phyloP scores from a whole-genome alignment of 495 filamentous ascomycete genomes.

The Hypoxylon cercidicola region DNA sequence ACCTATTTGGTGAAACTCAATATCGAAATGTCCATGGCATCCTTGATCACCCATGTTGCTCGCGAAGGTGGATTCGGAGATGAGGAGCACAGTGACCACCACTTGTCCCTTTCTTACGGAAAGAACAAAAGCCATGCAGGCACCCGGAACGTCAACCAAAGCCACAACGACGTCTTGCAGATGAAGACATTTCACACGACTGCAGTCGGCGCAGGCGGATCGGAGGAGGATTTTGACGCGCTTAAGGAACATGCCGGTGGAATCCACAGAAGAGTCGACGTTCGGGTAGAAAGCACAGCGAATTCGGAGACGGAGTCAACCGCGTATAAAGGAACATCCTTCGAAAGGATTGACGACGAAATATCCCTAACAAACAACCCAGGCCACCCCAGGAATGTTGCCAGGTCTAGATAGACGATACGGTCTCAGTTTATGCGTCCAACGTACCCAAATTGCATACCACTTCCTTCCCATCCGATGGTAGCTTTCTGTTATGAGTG shows the following conservation, averaged over 20 bases:
- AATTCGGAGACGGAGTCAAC: conserved; percentile 13
- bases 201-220: conserved; percentile 7
- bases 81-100: neutral
- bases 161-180: conserved; percentile 2
- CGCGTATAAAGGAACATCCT: conserved; percentile 9
- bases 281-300: conserved; percentile 20
- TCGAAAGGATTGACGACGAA: conserved; percentile 21
- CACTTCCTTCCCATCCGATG: neutral
- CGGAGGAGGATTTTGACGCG: conserved; percentile 19
- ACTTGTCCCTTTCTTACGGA: conserved; percentile 11
- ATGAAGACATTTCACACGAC: conserved; percentile 25
- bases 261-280: conserved; percentile 23
- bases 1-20: conserved; percentile 65
- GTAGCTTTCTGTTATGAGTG: neutral
- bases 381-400: conserved; percentile 11
- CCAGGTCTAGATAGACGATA: neutral
- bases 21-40: conserved; percentile 64
- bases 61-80: conserved; percentile 8
- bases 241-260: conserved; percentile 2
- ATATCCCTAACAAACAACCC: conserved; percentile 17
- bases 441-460: too few species aligned
- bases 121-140: conserved; percentile 12
- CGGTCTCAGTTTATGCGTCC: neutral
- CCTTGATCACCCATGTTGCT: conserved; percentile 51
- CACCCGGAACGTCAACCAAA: conserved; percentile 1